phyloP scores from a whole-genome alignment of 139 green algal species.

The Chlorella sorokiniana region DNA sequence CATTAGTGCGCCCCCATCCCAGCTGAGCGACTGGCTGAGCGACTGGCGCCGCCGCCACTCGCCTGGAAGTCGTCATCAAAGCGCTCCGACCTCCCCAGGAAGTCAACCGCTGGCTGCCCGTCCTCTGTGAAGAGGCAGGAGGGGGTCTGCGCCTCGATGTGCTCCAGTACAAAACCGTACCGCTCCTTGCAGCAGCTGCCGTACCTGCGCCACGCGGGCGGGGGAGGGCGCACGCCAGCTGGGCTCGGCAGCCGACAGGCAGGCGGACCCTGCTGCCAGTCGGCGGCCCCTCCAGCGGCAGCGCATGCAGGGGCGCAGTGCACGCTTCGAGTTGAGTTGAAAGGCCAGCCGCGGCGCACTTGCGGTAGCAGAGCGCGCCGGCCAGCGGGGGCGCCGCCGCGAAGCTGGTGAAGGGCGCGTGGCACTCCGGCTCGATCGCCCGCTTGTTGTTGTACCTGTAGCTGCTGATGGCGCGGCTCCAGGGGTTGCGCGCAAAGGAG shows the following conservation, averaged over 20 bases:
- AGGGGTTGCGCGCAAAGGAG: neutral
- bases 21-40: too few relatives aligned
- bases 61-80: slow-evolving; percentile 5
- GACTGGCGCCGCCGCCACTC: too few relatives aligned
- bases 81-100: slow-evolving; percentile 1
- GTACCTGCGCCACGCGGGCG: neutral
- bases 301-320: too few relatives aligned
- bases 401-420: neutral
- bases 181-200: neutral
- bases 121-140: slow-evolving; percentile 6
- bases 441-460: slow-evolving; percentile 10
- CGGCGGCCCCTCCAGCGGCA: too few relatives aligned
- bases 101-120: slow-evolving; percentile 1
- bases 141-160: neutral
- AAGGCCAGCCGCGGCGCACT: neutral
- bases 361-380: neutral
- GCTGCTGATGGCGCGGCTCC: neutral
- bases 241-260: too few relatives aligned
- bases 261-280: too few relatives aligned
- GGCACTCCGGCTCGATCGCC: neutral
- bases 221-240: too few relatives aligned
- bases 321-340: neutral
- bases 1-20: too few relatives aligned
- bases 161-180: slow-evolving; percentile 8
- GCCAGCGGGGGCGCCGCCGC: neutral